phyloP scores from a whole-genome alignment of 2,329 filamentous ascomycete species.

The Diaporthe citrichinensis region DNA sequence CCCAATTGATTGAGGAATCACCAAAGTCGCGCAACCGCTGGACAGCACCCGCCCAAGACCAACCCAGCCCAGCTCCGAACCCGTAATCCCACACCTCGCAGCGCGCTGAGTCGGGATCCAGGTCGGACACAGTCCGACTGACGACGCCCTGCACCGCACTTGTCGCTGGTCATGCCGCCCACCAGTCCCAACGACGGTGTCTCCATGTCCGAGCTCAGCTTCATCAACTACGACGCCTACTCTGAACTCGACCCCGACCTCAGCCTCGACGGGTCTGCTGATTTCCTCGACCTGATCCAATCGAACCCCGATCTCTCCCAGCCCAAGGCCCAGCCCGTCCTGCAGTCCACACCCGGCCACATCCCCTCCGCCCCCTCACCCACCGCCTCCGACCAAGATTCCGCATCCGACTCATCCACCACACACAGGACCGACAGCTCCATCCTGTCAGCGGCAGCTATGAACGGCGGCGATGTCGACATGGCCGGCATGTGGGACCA shows the following conservation, averaged over 20 bases:
- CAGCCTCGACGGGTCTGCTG: slow-evolving; percentile 31
- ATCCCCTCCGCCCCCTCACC: slow-evolving; percentile 59
- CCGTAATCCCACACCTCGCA: slow-evolving; percentile 20
- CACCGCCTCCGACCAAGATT: slow-evolving; percentile 62
- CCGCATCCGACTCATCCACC: slow-evolving; percentile 65
- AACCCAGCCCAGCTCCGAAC: not conserved
- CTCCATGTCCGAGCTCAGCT: slow-evolving; percentile 39
- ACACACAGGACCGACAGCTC: slow-evolving; percentile 64
- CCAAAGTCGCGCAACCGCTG: slow-evolving; percentile 6
- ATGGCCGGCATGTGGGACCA: slow-evolving; percentile 52
- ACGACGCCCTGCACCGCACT: slow-evolving; percentile 34
- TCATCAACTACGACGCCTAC: slow-evolving; percentile 37
- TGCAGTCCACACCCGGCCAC: slow-evolving; percentile 46
- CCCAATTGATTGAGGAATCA: slow-evolving; percentile 2
- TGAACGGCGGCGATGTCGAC: slow-evolving; percentile 57
- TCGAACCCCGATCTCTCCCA: slow-evolving; percentile 37
- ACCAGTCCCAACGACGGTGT: slow-evolving; percentile 36
- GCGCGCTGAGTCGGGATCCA: slow-evolving; percentile 35
- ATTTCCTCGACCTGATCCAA: slow-evolving; percentile 39
- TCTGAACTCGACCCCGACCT: slow-evolving; percentile 36
- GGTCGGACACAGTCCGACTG: slow-evolving; percentile 34
- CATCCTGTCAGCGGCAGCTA: slow-evolving; percentile 60
- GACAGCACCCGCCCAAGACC: slow-evolving; percentile 2
- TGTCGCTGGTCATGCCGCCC: slow-evolving; percentile 37
- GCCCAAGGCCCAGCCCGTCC: slow-evolving; percentile 41